These are phyloP conservation scores for Boechera stricta DNA, from an alignment of 345 rosid species.

Conservation along the genomic window DNA sequence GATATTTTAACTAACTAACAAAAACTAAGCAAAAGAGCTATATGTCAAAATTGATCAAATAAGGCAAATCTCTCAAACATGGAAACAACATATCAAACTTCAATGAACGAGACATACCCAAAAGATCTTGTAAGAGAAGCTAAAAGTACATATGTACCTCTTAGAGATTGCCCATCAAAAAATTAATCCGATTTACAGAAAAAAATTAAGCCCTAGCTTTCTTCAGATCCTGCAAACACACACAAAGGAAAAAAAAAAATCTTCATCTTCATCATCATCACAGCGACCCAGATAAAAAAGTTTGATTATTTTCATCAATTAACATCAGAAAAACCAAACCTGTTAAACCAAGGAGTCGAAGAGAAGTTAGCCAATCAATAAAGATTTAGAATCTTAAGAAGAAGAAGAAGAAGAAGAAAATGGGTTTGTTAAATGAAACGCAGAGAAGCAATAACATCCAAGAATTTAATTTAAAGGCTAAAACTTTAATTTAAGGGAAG, in stretches of 20 bases:
- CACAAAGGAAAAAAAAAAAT: neutral
- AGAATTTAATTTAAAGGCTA: constrained; percentile 20
- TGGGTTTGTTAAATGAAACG: constrained; percentile 27
- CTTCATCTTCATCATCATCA: constrained; percentile 3
- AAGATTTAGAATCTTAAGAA: constrained; percentile 41
- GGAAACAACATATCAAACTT: constrained; percentile 18
- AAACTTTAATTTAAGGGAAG: neutral
- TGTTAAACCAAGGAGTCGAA: constrained; percentile 12
- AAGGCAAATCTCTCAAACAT: neutral
- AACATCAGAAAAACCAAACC: neutral
- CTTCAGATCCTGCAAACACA: constrained; percentile 43
- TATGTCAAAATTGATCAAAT: neutral
- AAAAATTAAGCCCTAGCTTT: neutral
- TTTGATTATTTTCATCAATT: neutral
- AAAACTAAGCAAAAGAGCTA: neutral
- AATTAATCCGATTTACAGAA: constrained; percentile 24
- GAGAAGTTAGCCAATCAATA: constrained; percentile 31
- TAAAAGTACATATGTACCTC: constrained; percentile 38
- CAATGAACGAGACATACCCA: neutral
- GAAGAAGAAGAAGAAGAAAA: neutral
- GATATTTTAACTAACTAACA: neutral
- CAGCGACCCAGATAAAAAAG: neutral
- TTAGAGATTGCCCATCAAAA: constrained; percentile 29
- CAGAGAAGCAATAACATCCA: constrained; percentile 15
- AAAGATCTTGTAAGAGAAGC: constrained; percentile 16